phyloP scores from a whole-genome alignment of 805 yeast species.

The Lipomyces mesembrius region DNA sequence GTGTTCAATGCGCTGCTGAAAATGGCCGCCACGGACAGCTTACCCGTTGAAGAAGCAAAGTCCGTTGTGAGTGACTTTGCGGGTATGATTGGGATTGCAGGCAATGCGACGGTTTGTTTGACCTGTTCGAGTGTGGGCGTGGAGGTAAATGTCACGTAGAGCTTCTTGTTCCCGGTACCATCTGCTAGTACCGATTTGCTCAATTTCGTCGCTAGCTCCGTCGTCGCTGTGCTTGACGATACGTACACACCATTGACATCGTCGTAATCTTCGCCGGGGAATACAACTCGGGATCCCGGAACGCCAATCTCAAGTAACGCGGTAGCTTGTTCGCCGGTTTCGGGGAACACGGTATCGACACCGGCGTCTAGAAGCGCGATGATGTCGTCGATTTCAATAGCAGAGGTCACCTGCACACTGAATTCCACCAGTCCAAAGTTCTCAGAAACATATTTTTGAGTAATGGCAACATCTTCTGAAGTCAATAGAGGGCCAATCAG shows the following conservation, averaged over 20 bases:
- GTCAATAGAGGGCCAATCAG: constrained; percentile 20
- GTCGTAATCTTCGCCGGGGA: constrained; percentile 35
- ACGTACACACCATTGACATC: constrained; percentile 37
- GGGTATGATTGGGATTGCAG: constrained; percentile 39
- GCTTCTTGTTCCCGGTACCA: constrained; percentile 34
- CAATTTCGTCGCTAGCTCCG: constrained; percentile 26
- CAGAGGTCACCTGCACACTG: constrained; percentile 37
- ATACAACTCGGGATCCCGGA: constrained; percentile 55
- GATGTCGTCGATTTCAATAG: constrained; percentile 51
- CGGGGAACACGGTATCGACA: constrained; percentile 54
- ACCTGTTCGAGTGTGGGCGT: constrained; percentile 22
- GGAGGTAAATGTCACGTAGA: constrained; percentile 35
- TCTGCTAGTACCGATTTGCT: constrained; percentile 26
- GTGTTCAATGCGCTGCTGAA: constrained; percentile 47
- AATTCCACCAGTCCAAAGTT: constrained; percentile 41
- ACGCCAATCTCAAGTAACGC: constrained; percentile 54
- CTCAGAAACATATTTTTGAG: constrained; percentile 12
- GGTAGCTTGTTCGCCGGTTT: constrained; percentile 42
- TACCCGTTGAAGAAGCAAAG: constrained; percentile 28
- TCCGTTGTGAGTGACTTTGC: constrained; percentile 25
- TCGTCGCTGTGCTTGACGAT: constrained; percentile 10
- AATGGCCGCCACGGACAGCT: constrained; percentile 34
- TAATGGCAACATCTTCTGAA: constrained; percentile 18
- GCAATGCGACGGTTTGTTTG: constrained; percentile 7
- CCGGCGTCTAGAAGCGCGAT: constrained; percentile 67